Evolutionary conservation across 192 early-diverging fungal species (phyloP), one percentile per base, ranked within the genome.

Genomic region (Paraglomus occultum): DNA sequence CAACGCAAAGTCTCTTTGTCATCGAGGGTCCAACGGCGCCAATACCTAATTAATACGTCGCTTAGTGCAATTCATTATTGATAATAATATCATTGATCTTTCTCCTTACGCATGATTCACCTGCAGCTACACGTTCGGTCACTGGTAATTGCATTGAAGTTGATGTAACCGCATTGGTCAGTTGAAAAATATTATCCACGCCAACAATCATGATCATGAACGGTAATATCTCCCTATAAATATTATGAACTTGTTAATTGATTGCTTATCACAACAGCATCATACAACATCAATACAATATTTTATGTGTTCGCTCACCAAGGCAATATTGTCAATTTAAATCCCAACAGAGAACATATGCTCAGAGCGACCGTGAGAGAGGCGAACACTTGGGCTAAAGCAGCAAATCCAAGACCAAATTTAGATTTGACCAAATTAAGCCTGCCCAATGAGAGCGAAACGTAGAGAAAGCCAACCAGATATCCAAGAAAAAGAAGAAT

Each of bases 401-500:
- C 87, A 5, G 87, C 88, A 14, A 88, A 73, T 0, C 87, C 87
- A 10, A 93, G 75, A 6, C 85, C 86, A 71, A 87, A 85, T 60
- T 91, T 91, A 8, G 90, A 92, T 71, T 90, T 93, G 39, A 93
- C 88, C 6, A 90, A 74, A 73, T 90, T 85, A 2, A 92, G 80
- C 23, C 81, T 74, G 17, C 83, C 86, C 42, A 91, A 75, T 8
- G 86, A 82, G 6, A 85, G 64, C 4, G 90, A 89, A 18, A 93
- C 89, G 67, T 89, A 84, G 6, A 87, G 73, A 72, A 90, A 92
- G 38, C 87, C 79, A 59, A 88, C 74, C 46, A 84, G 51, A 50
- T 92, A 92, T 6, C 73, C 80, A 23, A 91, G 70, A 38, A 71
- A 55, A 0, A 90, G 69, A 12, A 90, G 71, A 49, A 74, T 66